These are phyloP conservation scores for Arthromyces matolae DNA, from an alignment of 768 basidiomycete species.

Conservation along the genomic window DNA sequence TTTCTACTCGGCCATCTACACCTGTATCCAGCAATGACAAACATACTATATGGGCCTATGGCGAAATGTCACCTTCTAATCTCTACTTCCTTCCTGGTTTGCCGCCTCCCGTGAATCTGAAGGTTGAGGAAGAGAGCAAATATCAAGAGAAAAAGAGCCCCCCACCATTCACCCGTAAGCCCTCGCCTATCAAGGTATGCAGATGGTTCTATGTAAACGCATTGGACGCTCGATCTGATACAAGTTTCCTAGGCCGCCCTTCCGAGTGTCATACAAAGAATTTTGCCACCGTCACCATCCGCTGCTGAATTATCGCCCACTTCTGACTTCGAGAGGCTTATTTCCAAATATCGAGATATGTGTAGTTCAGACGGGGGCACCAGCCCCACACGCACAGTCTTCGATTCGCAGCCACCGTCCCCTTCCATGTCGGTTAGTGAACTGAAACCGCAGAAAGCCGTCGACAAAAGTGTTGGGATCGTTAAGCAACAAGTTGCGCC, in stretches of 20 bases:
- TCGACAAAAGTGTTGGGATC: no score
- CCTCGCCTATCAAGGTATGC: background rate
- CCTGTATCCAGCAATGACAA: constrained; percentile 25
- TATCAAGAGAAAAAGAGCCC: constrained; percentile 4
- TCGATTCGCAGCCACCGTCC: background rate
- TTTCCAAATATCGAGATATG: constrained; percentile 13
- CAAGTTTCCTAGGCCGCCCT: constrained; percentile 10
- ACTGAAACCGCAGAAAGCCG: constrained; percentile 6
- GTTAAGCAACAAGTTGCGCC: no score
- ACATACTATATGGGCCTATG: constrained; percentile 39
- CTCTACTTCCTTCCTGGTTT: constrained; percentile 32
- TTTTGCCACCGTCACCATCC: constrained; percentile 21
- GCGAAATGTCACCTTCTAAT: constrained; percentile 42
- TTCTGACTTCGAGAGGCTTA: constrained; percentile 19
- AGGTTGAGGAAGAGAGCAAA: constrained; percentile 8
- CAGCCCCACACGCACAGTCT: background rate
- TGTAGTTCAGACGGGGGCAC: constrained; percentile 10
- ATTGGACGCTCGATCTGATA: background rate
- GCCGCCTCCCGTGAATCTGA: constrained; percentile 21
- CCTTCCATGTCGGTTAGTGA: constrained; percentile 1
- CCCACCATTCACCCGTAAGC: constrained; percentile 1
- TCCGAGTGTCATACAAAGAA: constrained; percentile 21
- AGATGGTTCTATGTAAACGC: background rate
- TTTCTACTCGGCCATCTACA: constrained; percentile 2
- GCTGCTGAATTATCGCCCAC: constrained; percentile 13